Base-by-base conservation (phyloP, 1,139 yeast genomes). In the Pichia sp. region DNA sequence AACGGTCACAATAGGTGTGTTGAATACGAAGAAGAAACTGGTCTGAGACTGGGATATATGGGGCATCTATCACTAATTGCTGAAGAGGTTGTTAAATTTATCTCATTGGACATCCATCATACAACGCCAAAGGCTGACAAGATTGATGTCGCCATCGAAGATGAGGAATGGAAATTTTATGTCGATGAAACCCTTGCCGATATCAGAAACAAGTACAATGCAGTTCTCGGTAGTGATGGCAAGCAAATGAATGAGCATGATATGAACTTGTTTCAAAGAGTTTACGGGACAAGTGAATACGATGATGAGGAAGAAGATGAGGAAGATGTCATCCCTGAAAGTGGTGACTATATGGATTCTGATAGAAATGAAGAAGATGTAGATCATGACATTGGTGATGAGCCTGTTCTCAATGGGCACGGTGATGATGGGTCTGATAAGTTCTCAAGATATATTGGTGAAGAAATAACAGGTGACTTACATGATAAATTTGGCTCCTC, bases 61-160 rank as follows among this genome's bases (percentile, higher is more conserved):
- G 99, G 99, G 21, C 98, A 91, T 60, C 67, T 91, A 55, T 91
- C 96, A 0, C 67, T 91, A 46, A 88, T 93, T 45, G 94, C 96
- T 8, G 98, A 93, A 56, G 99, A 91, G 57, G 94, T 91, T 30
- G 96, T 91, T 40, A 93, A 93, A 57, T 91, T 91, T 58, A 82
- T 88, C 21, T 86, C 85, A 33, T 61, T 81, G 16, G 81, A 77
- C 50, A 30, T 52, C 22, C 50, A 47, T 27, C 49, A 44, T 29
- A 78, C 85, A 2, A 77, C 86, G 2, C 18, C 25, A 17, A 53
- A 48, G 25, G 73, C 85, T 38, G 72, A 72, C 21, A 63, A 72
- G 13, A 77, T 85, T 24, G 76, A 76, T 42, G 68, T 63, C 16
- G 76, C 76, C 32, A 71, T 78, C 9, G 68, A 73, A 38, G 50